Evolutionary conservation across 257 asterid genomes (phyloP).

Genomic region (Solanum raphanifolium): DNA sequence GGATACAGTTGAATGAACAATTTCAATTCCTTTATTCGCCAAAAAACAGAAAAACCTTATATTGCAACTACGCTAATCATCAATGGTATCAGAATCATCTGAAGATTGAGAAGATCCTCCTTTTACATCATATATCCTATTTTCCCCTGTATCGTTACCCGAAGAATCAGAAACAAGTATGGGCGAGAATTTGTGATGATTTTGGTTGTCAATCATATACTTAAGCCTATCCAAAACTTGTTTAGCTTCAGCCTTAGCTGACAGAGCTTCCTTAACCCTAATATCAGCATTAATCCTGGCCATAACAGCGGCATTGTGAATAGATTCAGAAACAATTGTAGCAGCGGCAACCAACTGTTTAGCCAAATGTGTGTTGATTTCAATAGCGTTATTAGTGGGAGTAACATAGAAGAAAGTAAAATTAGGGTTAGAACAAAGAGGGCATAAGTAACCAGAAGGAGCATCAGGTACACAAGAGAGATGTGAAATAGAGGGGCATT

Average conservation of each 20-base stretch:
- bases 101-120: neutral
- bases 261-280: neutral
- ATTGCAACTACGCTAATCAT: neutral
- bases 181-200: neutral
- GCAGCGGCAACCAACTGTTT: neutral
- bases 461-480: neutral
- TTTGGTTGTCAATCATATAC: neutral
- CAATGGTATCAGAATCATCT: neutral
- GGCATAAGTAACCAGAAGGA: neutral
- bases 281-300: neutral
- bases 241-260: neutral
- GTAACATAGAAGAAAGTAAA: neutral
- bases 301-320: neutral
- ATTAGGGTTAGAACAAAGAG: neutral
- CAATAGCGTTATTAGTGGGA: neutral
- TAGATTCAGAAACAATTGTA: neutral
- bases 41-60: neutral
- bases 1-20: neutral
- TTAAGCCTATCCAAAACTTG: neutral
- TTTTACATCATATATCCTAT: neutral
- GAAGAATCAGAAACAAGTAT: neutral
- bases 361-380: neutral
- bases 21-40: neutral
- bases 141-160: neutral
- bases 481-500: neutral